Evolutionary conservation across 208 protist genomes (phyloP).

Genomic region (Borovskyia barvae): DNA sequence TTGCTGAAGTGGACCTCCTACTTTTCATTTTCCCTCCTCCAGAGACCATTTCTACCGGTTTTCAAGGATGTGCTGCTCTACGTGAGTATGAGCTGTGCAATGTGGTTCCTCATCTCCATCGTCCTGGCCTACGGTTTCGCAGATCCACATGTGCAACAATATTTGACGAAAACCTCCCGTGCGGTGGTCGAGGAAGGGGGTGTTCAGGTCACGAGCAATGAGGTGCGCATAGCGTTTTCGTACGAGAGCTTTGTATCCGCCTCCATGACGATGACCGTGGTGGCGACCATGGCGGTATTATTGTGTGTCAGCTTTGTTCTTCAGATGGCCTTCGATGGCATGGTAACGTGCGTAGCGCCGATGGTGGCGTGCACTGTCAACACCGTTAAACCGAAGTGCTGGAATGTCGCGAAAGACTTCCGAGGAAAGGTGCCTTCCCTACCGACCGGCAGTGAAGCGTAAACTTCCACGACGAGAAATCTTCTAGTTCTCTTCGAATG

Average conservation of each 20-base stretch:
- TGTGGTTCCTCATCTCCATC: conserved; percentile 14
- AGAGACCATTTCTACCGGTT: conserved; percentile 13
- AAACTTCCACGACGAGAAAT: too few relatives aligned
- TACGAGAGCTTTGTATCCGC: conserved; percentile 27
- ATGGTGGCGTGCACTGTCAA: conserved; percentile 42
- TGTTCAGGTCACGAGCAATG: background rate
- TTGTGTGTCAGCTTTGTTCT: conserved; percentile 24
- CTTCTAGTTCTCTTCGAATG: too few relatives aligned
- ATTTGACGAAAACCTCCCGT: conserved; percentile 12
- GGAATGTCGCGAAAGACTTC: conserved; percentile 47
- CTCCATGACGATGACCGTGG: conserved; percentile 21
- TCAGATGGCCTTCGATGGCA: conserved; percentile 1
- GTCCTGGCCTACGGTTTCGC: conserved; percentile 12
- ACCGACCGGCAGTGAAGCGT: too few relatives aligned
- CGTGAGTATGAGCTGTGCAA: conserved; percentile 18
- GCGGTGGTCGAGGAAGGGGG: conserved; percentile 3
- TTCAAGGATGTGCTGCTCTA: conserved; percentile 13
- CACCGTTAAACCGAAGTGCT: conserved; percentile 39
- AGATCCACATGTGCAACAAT: conserved; percentile 18
- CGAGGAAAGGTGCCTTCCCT: conserved; percentile 31
- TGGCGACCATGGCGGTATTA: conserved; percentile 25
- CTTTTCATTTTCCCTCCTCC: conserved; percentile 8
- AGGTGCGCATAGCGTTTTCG: conserved; percentile 15
- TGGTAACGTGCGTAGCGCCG: conserved; percentile 19
- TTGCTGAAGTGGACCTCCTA: conserved; percentile 20